phyloP scores from a whole-genome alignment of 78 protist species.

The Chrysochromulina tobinii region DNA sequence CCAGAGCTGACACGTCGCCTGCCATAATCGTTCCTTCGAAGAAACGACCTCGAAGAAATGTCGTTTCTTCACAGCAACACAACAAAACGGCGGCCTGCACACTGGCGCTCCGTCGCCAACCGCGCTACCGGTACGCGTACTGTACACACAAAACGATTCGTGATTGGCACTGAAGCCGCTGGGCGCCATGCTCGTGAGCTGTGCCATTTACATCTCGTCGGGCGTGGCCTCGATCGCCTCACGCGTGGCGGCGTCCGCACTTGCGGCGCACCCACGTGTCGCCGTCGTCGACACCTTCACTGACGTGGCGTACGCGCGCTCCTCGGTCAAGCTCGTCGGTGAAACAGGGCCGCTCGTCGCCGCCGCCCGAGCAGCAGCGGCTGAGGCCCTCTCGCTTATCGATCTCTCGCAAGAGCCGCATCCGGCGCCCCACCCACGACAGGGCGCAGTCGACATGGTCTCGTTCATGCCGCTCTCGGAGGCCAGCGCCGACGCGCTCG shows the following conservation, averaged over 20 bases:
- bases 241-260: background rate
- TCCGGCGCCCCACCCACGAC: background rate
- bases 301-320: background rate
- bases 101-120: too few relatives aligned
- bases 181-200: background rate
- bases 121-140: too few relatives aligned
- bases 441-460: background rate
- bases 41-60: too few relatives aligned
- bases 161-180: too few relatives aligned
- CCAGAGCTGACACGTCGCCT: too few relatives aligned
- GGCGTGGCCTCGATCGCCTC: background rate
- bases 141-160: too few relatives aligned
- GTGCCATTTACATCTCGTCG: background rate
- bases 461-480: constrained; percentile 8
- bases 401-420: background rate
- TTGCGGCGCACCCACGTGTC: background rate
- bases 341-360: background rate
- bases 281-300: background rate
- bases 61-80: too few relatives aligned
- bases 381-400: background rate
- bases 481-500: background rate
- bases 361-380: background rate
- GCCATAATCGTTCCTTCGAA: too few relatives aligned
- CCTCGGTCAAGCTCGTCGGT: constrained; percentile 6
- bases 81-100: too few relatives aligned